phyloP scores from a whole-genome alignment of 306 rosid genomes.

The Benincasa hispida region DNA sequence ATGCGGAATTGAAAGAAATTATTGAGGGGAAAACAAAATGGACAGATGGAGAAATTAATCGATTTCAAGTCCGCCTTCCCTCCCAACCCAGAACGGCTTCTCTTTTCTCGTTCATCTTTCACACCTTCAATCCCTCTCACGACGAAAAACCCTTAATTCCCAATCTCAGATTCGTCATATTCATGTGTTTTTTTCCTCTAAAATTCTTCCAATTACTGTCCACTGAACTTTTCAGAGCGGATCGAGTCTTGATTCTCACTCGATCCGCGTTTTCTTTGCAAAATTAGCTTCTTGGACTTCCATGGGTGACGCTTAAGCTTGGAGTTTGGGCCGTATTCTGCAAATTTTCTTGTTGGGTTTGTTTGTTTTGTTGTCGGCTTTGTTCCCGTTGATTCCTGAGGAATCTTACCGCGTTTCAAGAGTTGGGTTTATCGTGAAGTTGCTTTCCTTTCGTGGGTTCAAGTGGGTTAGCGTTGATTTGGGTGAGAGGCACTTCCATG shows the following conservation, averaged over 20 bases:
- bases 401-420: background rate
- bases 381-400: background rate
- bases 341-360: background rate
- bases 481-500: slow-evolving; percentile 22
- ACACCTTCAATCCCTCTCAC: background rate
- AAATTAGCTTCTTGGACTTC: background rate
- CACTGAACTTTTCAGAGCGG: background rate
- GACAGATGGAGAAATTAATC: background rate
- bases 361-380: background rate
- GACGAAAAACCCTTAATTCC: background rate
- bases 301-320: background rate
- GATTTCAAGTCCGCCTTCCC: slow-evolving; percentile 5
- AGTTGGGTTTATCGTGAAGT: slow-evolving; percentile 18
- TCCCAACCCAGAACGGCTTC: slow-evolving; percentile 1
- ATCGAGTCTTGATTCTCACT: slow-evolving; percentile 1
- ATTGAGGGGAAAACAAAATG: background rate
- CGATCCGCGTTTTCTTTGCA: background rate
- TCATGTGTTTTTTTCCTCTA: background rate
- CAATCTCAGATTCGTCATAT: background rate
- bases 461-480: slow-evolving; percentile 5
- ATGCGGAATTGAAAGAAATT: background rate
- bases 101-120: slow-evolving; percentile 9
- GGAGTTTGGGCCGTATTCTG: background rate
- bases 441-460: background rate
- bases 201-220: background rate